Evolutionary conservation across 352 stramenopile species (phyloP), one percentile per base, ranked within the genome.

Genomic region (Phytophthora colocasiae): DNA sequence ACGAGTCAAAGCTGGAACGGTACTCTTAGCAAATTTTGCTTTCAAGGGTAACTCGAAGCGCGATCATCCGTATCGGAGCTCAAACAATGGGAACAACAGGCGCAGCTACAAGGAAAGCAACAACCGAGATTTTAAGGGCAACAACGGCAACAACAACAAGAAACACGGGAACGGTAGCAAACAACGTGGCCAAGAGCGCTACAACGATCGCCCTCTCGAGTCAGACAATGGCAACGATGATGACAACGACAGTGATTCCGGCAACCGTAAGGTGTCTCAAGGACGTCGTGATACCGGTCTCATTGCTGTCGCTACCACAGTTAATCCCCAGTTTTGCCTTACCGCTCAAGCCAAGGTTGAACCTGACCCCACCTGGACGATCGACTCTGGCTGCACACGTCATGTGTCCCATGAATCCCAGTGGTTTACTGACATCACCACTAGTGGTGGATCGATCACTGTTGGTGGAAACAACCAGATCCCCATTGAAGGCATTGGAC

Each of bases 361-460:
- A 22, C 22, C 22, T 22, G 22, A 22, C 48, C 6, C 1, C 12
- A 1, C 17, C 15, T 2, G 52, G 45, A 58, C 53, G 1, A 59
- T 63, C n/a, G 44, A 52, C 36, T 63, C 60, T 56, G 51, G 60
- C 34, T 68, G 51, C 17, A 58, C 44, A 11, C 27, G 51, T 19
- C 60, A 68, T 10, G 60, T 63, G 17, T 58, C 38, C 24, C 60
- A 68, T 26, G 38, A 63, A 47, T 34, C 43, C 31, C 43, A 53
- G 47, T 66, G 41, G 63, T 70, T 62, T 17, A 52, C 24, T 1
- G 7, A 36, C 2, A 63, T 64, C 36, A 5, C 49, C 3, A 26
- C 39, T 0, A 54, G 26, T 53, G 50, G 22, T 44, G 62, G 46
- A 4, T 58, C 39, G 1, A 69, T 69, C 39, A 69, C 65, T 0